Evolutionary conservation across 1,139 yeast genomes (phyloP), one percentile per base, ranked within the genome.

Genomic region (Blastobotrys persicus): DNA sequence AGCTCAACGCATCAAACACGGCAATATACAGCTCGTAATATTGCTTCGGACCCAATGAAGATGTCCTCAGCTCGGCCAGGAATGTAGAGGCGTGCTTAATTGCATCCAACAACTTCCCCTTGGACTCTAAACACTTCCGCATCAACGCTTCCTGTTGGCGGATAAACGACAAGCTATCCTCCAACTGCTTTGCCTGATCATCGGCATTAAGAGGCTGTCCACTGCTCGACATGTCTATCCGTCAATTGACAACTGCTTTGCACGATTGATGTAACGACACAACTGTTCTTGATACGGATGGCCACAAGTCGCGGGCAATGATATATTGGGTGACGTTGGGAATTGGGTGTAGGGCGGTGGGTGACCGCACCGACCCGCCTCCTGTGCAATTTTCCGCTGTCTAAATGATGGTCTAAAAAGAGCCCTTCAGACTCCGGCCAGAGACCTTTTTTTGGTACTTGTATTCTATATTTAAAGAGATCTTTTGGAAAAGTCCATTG

Each of bases 1-100:
- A 71, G 46, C 87, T 86, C 64, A 94, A 72, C 0, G 95, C 84
- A 67, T 92, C 98, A 61, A 85, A 91, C 1, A 86, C 83, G 46
- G 85, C 76, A 64, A 88, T 87, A 69, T 92, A 92, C 45, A 94
- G 71, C 67, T 92, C 98, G 66, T 92, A 92, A 72, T 92, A 92
- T 65, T 88, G 95, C 66, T 91, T 91, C 0, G 98, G 98, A 2
- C 88, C 77, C 55, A 89, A 73, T 46, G 77, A 75, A 45, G 83
- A 80, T 9, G 92, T 85, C 49, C 98, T 75, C 47, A 92, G 72
- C 66, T 92, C 98, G 35, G 84, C 83, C 49, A 92, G 74, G 70
- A 89, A 81, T 47, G 86, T 80, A 31, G 95, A 83, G 45, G 95
- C 88, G 63, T 89, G 95, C 60, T 89, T 89, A 54, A 92, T 72